A percentile compares a stretch with the other conserved stretches of the same genome.
Evolutionary conservation across 2,329 filamentous ascomycete species (phyloP).

Genomic region (Neopestalotiopsis clavispora): DNA sequence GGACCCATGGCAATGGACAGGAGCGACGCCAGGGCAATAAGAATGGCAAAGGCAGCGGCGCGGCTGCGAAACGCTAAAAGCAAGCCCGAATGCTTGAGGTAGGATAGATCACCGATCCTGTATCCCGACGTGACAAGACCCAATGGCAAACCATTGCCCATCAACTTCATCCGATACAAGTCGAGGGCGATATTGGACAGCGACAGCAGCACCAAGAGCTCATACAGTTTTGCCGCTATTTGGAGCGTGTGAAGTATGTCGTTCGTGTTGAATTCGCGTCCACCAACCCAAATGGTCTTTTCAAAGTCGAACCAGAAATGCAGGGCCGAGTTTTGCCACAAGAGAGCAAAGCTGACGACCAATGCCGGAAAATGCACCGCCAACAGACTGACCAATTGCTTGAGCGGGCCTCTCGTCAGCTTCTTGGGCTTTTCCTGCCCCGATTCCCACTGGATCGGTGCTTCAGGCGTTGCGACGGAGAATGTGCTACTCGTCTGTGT

Average conservation of each 20-base stretch:
- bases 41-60: background rate
- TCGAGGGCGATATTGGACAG: background rate
- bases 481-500: background rate
- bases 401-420: background rate
- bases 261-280: background rate
- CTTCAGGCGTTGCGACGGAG: background rate
- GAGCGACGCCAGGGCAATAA: background rate
- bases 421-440: background rate
- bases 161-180: background rate
- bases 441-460: background rate
- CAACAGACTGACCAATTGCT: background rate
- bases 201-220: background rate
- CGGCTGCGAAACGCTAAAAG: background rate
- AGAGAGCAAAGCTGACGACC: background rate
- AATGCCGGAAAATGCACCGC: background rate
- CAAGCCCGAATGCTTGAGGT: background rate
- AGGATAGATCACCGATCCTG: background rate
- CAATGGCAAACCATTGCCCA: background rate
- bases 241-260: background rate
- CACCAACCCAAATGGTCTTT: background rate
- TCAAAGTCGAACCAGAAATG: slow-evolving; percentile 6
- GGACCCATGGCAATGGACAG: background rate
- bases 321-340: background rate
- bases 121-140: background rate
- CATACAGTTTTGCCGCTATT: background rate